These are phyloP conservation scores for Boletellus deceptivus DNA, from an alignment of 1,284 basidiomycete genomes.

Conservation along the genomic window DNA sequence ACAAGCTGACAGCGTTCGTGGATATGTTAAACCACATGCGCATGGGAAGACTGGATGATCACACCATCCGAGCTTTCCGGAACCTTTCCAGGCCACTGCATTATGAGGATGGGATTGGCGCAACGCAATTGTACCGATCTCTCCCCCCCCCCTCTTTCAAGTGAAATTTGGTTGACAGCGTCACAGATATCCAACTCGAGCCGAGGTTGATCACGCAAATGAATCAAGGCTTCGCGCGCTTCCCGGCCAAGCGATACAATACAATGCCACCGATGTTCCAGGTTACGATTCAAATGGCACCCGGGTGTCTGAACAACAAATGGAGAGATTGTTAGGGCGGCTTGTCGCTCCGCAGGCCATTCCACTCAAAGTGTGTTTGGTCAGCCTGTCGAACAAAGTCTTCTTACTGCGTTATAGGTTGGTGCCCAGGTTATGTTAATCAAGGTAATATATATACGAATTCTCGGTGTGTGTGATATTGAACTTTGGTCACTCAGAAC, in stretches of 20 bases:
- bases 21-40: constrained; percentile 92
- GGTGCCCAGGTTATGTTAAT: constrained; percentile 72
- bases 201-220: constrained; percentile 34
- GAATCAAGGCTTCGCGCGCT: constrained; percentile 28
- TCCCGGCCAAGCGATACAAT: constrained; percentile 18
- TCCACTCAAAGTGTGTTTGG: constrained; percentile 26
- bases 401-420: constrained; percentile 23
- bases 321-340: constrained; percentile 25
- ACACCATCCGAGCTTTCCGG: constrained; percentile 56
- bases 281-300: constrained; percentile 26
- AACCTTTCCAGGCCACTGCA: constrained; percentile 56
- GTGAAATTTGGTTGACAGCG: constrained; percentile 4
- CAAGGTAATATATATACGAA: constrained; percentile 46
- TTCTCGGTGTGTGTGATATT: neutral
- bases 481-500: constrained; percentile 38
- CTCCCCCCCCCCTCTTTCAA: neutral
- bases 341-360: constrained; percentile 27
- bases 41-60: constrained; percentile 58
- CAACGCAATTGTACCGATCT: constrained; percentile 72
- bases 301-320: constrained; percentile 24
- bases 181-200: constrained; percentile 30
- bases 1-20: constrained; percentile 63
- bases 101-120: constrained; percentile 72
- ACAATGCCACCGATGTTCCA: constrained; percentile 24
- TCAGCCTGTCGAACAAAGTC: neutral